phyloP scores from a whole-genome alignment of 2,329 filamentous ascomycete genomes.

The Pseudogymnoascus sp. region DNA sequence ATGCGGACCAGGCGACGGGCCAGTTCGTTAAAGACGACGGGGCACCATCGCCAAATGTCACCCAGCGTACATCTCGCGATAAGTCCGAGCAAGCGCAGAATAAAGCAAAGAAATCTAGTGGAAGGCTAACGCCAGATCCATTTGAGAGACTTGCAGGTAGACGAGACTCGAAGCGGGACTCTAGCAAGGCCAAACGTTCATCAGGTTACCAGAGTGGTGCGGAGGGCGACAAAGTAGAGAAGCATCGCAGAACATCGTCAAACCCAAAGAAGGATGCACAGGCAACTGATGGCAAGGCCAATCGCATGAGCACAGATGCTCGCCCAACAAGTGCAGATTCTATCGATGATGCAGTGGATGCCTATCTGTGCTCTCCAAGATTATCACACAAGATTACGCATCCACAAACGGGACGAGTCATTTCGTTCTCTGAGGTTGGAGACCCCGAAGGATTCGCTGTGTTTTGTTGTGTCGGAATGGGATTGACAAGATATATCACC shows the following conservation, averaged over 20 bases:
- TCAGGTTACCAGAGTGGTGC: constrained; percentile 5
- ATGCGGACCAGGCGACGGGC: not conserved
- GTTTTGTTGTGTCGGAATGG: constrained; percentile 97
- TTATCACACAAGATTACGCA: constrained; percentile 83
- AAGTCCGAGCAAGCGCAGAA: constrained; percentile 18
- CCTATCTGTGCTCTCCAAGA: constrained; percentile 73
- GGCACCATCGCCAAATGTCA: constrained; percentile 60
- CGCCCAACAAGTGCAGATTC: constrained; percentile 74
- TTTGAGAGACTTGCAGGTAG: constrained; percentile 27
- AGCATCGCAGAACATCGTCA: not conserved
- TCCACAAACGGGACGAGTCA: constrained; percentile 74
- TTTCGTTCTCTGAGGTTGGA: constrained; percentile 94
- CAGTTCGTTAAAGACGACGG: constrained; percentile 43
- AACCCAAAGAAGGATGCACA: not conserved
- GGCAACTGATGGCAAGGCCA: constrained; percentile 33
- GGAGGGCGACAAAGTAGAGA: not conserved
- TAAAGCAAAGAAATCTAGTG: constrained; percentile 36
- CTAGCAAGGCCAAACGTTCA: not conserved
- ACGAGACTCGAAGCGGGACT: not conserved
- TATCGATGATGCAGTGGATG: constrained; percentile 77
- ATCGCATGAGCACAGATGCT: constrained; percentile 44
- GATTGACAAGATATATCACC: constrained; percentile 87
- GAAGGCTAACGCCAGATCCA: constrained; percentile 39
- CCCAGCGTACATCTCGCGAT: constrained; percentile 44
- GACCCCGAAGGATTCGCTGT: constrained; percentile 86